Percentiles rank a stretch among this genome's conserved stretches.
phyloP scores from a whole-genome alignment of 2,329 filamentous ascomycete genomes.

The Fusarium subtropicale region DNA sequence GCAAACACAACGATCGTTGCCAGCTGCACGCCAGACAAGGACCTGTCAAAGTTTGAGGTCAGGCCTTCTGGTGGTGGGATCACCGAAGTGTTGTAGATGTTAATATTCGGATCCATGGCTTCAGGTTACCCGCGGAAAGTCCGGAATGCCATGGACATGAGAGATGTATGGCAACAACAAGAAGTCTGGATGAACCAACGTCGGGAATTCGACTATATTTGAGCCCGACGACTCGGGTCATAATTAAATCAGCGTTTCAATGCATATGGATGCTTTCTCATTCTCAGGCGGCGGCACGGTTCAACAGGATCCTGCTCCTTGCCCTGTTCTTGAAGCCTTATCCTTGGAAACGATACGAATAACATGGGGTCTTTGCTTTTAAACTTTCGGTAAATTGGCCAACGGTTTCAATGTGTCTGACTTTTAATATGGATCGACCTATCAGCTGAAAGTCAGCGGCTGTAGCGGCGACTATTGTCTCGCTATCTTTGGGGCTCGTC shows the following conservation, averaged over 20 bases:
- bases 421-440: not conserved
- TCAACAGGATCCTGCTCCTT: not conserved
- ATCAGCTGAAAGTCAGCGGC: not conserved
- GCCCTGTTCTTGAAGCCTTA: not conserved
- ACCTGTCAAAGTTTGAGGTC: not conserved
- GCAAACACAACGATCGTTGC: slow-evolving; percentile 1
- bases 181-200: not conserved
- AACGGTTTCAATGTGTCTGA: not conserved
- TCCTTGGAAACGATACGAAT: not conserved
- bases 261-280: not conserved
- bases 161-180: not conserved
- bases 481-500: not conserved
- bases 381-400: not conserved
- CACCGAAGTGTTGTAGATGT: not conserved
- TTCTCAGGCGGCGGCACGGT: not conserved
- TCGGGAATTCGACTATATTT: not conserved
- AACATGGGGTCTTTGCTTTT: not conserved
- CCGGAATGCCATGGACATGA: not conserved
- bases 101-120: not conserved
- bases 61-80: not conserved
- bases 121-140: not conserved
- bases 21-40: not conserved
- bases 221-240: not conserved
- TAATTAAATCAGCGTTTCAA: not conserved
- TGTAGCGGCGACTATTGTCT: not conserved